Conservation (phyloP, 2,329 filamentous ascomycete species). For the Hirsutella minnesotensis region DNA sequence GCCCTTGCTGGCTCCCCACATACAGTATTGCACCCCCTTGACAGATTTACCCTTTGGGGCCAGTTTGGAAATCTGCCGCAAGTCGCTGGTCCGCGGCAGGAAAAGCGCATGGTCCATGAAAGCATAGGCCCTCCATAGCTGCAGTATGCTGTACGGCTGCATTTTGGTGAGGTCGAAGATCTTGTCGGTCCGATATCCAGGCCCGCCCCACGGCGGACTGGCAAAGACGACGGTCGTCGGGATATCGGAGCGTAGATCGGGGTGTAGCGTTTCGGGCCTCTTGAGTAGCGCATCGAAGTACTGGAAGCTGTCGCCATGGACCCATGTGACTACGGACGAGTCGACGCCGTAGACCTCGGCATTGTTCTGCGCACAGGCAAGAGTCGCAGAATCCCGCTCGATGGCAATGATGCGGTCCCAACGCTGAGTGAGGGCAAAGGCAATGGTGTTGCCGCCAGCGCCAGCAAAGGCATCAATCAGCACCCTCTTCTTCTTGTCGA, state of each 20-base stretch:
- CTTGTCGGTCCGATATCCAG: constrained; percentile 42
- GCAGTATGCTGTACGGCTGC: constrained; percentile 68
- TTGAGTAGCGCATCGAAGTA: constrained; percentile 40
- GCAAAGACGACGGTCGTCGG: constrained; percentile 38
- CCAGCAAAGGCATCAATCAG: constrained; percentile 87
- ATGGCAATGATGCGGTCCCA: constrained; percentile 83
- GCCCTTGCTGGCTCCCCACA: constrained; percentile 79
- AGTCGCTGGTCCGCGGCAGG: constrained; percentile 73
- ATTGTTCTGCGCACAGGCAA: constrained; percentile 89
- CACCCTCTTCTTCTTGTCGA: constrained; percentile 43
- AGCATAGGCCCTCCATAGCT: constrained; percentile 51
- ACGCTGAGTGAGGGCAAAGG: constrained; percentile 70
- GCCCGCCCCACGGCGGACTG: constrained; percentile 49
- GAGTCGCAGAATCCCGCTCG: constrained; percentile 67
- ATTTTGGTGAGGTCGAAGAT: constrained; percentile 79
- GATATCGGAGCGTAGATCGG: constrained; percentile 27
- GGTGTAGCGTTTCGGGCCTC: constrained; percentile 22
- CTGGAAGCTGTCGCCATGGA: constrained; percentile 78
- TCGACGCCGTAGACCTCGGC: constrained; percentile 72
- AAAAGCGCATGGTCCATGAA: constrained; percentile 58
- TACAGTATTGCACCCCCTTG: constrained; percentile 80
- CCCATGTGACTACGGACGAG: constrained; percentile 64
- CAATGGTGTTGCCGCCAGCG: constrained; percentile 86
- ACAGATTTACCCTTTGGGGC: constrained; percentile 42
- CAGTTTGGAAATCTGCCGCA: constrained; percentile 62